Evolutionary conservation across 148 eudicot species (phyloP), one percentile per base, ranked within the genome.

Genomic region (Oxyria digyna): DNA sequence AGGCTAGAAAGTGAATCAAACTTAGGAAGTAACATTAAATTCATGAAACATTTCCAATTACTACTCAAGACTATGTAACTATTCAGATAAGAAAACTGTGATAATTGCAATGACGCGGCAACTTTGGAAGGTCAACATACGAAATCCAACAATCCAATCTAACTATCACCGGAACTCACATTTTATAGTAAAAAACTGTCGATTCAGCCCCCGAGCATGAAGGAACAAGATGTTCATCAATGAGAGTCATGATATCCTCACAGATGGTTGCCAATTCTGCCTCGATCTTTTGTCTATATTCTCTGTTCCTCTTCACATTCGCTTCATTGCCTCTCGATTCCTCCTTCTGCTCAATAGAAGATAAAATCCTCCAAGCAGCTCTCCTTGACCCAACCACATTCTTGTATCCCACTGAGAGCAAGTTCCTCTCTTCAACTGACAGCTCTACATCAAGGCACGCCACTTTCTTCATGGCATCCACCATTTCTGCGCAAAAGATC

Each of bases 381-480:
- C 81, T 71, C 62, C 81, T 77, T 8, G 81, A 57, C 17, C 81
- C 81, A 8, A 78, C 70, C 78, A 78, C 81, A 38, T 78, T 78
- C 78, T 78, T 78, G 69, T 74, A 78, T 24, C 81, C 81, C 40
- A 78, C 78, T n/a, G 81, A 78, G 32, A 78, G 78, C 75, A 78
- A 71, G 68, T 78, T 78, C 50, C 81, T 67, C 70, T 78, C 81
- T 59, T 78, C 81, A 59, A 78, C 68, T n/a, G 78, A 74, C 78
- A 78, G 65, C 62, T 78, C 81, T n/a, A 78, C 75, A 42, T 78
- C 78, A 62, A 78, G 74, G 31, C 20, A 18, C 13, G 48, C 48
- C 32, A 67, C 31, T 38, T 67, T 40, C 70, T 42, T 40, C 50
- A 67, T 67, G 27, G 70, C 54, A 40, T 40, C 50, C 52, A 67